Evolutionary conservation across 2,329 filamentous ascomycete species (phyloP), one percentile per base, ranked within the genome.

Genomic region (Phyllosticta ampelicida): DNA sequence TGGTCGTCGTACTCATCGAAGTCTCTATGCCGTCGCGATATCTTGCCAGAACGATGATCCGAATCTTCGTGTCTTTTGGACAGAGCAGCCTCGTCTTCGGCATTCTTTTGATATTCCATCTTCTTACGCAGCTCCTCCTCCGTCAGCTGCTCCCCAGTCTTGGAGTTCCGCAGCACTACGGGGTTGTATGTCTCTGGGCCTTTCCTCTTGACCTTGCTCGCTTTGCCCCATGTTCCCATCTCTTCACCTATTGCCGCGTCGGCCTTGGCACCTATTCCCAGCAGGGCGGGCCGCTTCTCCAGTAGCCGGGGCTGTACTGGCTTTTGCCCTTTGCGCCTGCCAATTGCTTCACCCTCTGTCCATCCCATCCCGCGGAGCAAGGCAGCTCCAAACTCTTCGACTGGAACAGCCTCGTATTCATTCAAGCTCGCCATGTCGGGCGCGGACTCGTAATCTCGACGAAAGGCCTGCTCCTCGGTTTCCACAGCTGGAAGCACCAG

Each of bases 331-430:
- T 72, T 71, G 23, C 72, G 72, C 57, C 80, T 71, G 74, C 86
- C 77, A 55, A 84, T 77, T 48, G 76, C 73, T 62, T 83, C 78
- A 18, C 79, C 83, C 62, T 85, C 83, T 66, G 96, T 90, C 91
- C 92, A 96, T 9, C 94, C 94, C 88, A 97, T 96, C 9, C 91
- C 90, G 29, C 91, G 84, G 36, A 99, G 79, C 62, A 97, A 78
- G 0, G 91, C 90, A 18, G 90, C 87, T 8, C 94, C 94, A 63
- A 97, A 99, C 65, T 96, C 90, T 64, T 96, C 92, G 16, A 97
- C 90, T 0, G 94, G 92, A 61, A 96, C 86, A 11, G 86, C 85
- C 60, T 87, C 86, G 73, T 97, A 97, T 66, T 94, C 89, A 30
- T 89, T 87, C 18, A 95, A 75, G 0, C 85, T 88, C 3, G 90